Evolutionary conservation across 1,284 basidiomycete genomes (phyloP), one percentile per base, ranked within the genome.

Genomic region (Ustilago bromivora): DNA sequence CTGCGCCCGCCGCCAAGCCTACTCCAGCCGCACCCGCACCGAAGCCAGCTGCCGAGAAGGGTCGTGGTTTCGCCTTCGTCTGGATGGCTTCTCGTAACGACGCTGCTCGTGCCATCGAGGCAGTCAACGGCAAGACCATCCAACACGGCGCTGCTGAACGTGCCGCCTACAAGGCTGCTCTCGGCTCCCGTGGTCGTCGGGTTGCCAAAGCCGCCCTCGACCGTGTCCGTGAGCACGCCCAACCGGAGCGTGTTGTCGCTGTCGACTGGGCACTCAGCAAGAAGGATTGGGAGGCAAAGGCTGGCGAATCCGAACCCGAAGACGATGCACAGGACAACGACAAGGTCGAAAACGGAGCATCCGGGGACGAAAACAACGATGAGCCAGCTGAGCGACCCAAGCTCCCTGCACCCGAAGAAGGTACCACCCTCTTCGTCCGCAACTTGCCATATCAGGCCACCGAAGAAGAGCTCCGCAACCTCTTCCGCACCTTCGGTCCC

Each of bases 201-300:
- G 84, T 88, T 89, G 79, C 88, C 87, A 82, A 90, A 88, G 87
- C 91, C 15, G 75, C 75, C 2, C 68, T 84, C 9, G 77, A 82
- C 36, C 59, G 52, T 12, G 81, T 80, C 1, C 74, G 73, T 15
- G 66, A 67, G 12, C 13, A 49, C 17, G 81, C 84, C 0, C 82
- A 84, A 38, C 79, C 83, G 31, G 92, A 91, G 78, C 89, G 95
- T 57, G 88, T 91, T 17, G 93, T 98, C 31, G 95, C 95, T 6
- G 96, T 99, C 40, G 96, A 98, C 88, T 98, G 95, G 94, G 95
- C 95, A 6, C 87, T 98, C 82, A 94, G 94, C 85, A 97, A 98
- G 87, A 92, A 94, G 65, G 93, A 92, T 86, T 98, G 93, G 93
- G 90, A 94, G 85, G 91, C 93, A 67, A 84, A 83, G 34, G 86